Conservation (phyloP, 768 basidiomycete species). For the Auriculariales sp. region DNA sequence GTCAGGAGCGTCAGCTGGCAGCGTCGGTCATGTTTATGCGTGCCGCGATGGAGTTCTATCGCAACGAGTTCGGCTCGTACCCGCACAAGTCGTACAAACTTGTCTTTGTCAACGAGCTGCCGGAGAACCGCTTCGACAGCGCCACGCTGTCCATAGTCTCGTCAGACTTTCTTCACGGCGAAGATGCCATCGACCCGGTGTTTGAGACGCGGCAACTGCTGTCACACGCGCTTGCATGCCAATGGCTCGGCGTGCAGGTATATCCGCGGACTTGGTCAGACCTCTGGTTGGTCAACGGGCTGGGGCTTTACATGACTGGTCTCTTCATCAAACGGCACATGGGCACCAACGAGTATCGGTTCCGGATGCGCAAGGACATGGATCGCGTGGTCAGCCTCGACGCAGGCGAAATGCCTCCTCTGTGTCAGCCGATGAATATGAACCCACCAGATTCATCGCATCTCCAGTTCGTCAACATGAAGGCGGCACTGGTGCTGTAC, state of each 20-base stretch:
- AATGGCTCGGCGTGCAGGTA: slow-evolving; percentile 96
- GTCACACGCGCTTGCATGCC: slow-evolving; percentile 78
- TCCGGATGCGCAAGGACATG: slow-evolving; percentile 92
- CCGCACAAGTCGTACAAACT: slow-evolving; percentile 91
- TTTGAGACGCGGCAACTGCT: slow-evolving; percentile 79
- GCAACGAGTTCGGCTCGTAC: slow-evolving; percentile 86
- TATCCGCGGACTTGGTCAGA: slow-evolving; percentile 88
- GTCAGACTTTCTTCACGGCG: slow-evolving; percentile 71
- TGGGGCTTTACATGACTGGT: slow-evolving; percentile 81
- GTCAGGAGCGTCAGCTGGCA: slow-evolving; percentile 57
- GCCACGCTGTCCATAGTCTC: slow-evolving; percentile 72
- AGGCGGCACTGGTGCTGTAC: slow-evolving; percentile 90
- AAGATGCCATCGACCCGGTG: slow-evolving; percentile 85
- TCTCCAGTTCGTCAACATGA: slow-evolving; percentile 84
- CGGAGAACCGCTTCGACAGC: slow-evolving; percentile 67
- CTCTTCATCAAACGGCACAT: slow-evolving; percentile 76
- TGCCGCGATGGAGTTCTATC: slow-evolving; percentile 83
- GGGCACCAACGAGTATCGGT: slow-evolving; percentile 95
- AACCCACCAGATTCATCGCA: slow-evolving; percentile 73
- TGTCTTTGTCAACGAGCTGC: slow-evolving; percentile 84
- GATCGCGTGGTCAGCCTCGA: slow-evolving; percentile 81
- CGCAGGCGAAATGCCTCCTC: slow-evolving; percentile 76
- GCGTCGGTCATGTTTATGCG: slow-evolving; percentile 66
- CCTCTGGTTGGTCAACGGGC: slow-evolving; percentile 90
- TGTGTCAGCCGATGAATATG: slow-evolving; percentile 76